Evolutionary conservation across 768 basidiomycete species (phyloP).

Genomic region (Lactarius akahatsu): DNA sequence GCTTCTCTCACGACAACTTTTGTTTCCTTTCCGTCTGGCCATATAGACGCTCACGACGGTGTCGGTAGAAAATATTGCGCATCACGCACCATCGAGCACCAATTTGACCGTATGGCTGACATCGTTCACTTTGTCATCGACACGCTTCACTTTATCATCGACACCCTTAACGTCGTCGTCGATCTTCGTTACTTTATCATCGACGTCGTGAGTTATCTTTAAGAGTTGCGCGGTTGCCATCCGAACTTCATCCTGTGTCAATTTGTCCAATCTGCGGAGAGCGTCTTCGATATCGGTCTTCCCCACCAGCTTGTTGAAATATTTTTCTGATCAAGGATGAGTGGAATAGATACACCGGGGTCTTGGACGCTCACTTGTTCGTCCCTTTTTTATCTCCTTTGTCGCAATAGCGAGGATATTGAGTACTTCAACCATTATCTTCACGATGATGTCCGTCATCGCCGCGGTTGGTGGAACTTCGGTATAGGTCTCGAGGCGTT

Average conservation of each 20-base stretch:
- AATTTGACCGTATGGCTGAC: too few relatives aligned
- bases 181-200: too few relatives aligned
- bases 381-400: conserved; percentile 5
- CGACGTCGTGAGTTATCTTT: not conserved
- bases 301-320: too few relatives aligned
- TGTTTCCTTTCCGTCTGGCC: not conserved
- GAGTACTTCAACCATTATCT: conserved; percentile 4
- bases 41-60: not conserved
- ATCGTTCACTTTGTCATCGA: too few relatives aligned
- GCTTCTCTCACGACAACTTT: not conserved
- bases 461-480: not conserved
- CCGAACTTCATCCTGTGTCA: too few relatives aligned
- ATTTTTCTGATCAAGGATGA: too few relatives aligned
- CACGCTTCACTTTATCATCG: too few relatives aligned
- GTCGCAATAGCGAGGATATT: not conserved
- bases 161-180: too few relatives aligned
- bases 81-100: not conserved
- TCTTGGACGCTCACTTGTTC: not conserved
- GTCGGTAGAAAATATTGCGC: not conserved
- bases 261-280: too few relatives aligned
- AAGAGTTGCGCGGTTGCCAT: not conserved
- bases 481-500: not conserved
- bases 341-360: too few relatives aligned
- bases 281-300: too few relatives aligned
- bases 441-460: conserved; percentile 2